phyloP scores from a whole-genome alignment of 352 stramenopile species.

The Phytopythium helicoides region DNA sequence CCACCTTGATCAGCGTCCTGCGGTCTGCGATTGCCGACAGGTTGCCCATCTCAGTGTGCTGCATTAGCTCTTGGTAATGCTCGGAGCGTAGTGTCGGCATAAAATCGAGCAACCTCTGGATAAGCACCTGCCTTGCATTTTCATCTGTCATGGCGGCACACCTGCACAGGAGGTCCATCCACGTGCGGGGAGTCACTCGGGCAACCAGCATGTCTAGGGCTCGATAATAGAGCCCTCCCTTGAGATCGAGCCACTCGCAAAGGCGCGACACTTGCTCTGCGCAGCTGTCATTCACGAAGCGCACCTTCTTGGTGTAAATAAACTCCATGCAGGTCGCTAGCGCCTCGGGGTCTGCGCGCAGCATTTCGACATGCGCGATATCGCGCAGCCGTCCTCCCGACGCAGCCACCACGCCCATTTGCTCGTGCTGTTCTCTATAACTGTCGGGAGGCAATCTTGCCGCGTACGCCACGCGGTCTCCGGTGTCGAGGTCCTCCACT shows the following conservation, averaged over 20 bases:
- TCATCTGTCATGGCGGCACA: conserved; percentile 20
- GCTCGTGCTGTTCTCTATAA: background rate
- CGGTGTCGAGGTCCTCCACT: background rate
- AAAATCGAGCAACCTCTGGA: conserved; percentile 28
- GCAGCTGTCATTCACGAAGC: conserved; percentile 25
- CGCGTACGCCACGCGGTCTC: background rate
- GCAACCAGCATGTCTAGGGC: conserved; percentile 33
- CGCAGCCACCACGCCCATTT: background rate
- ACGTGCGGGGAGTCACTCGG: conserved; percentile 29
- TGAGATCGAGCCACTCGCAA: conserved; percentile 40
- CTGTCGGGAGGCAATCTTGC: background rate
- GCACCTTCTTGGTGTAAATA: conserved; percentile 41
- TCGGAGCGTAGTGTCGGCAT: conserved; percentile 23
- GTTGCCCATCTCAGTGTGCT: conserved; percentile 9
- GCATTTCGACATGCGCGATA: conserved; percentile 43
- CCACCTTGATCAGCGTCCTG: conserved; percentile 28
- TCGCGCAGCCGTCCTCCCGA: background rate
- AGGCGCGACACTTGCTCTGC: conserved; percentile 38
- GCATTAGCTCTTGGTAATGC: conserved; percentile 22
- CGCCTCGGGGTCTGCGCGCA: conserved; percentile 28
- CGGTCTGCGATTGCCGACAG: conserved; percentile 35
- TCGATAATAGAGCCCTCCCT: conserved; percentile 32
- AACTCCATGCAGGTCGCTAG: conserved; percentile 59
- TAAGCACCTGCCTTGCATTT: conserved; percentile 17
- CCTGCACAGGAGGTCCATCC: conserved; percentile 42